Base-by-base conservation (phyloP, 2,329 filamentous ascomycete species). In the Alternaria rosae region DNA sequence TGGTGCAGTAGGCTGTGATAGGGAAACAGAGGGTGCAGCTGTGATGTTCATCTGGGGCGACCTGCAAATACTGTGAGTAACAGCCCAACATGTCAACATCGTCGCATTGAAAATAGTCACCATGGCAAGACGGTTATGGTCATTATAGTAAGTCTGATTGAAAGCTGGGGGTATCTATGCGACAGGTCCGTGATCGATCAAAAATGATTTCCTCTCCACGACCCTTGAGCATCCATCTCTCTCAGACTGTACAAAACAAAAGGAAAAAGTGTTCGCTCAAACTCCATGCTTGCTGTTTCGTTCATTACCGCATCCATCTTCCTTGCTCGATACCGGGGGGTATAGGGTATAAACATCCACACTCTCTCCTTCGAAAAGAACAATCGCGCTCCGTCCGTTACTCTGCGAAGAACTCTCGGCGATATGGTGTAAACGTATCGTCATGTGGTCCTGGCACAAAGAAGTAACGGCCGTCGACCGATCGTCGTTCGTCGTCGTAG, bases 121-220 rank as follows among this genome's bases (percentile, higher is more conserved):
- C 17, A 44, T 5, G 7, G 38, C 17, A 35, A 43, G 23, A n/a
- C 13, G 21, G 2, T 26, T 15, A 5, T 52, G 23, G 9, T 45
- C 41, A 65, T 62, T 69, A 64, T 60, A 59, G 26, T 67, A 53
- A 47, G 58, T 66, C 65, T 48, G 64, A 69, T 54, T 47, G 64
- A 65, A 67, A 61, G 62, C 59, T 65, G 54, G 62, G 68, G 68
- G 68, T 70, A 70, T 70, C 68, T 70, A 68, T 70, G 62, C 68
- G 59, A 35, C 66, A 56, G 65, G 44, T 62, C 35, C 59, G 47
- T 61, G 61, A 65, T 53, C 32, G 10, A 59, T 61, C 59, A 69
- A 66, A 55, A 69, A 67, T 61, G 61, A 61, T 55, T 55, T 28
- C 59, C 53, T 62, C 53, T 59, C 62, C 59, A 50, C 50, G 38